Evolutionary conservation across 495 filamentous ascomycete species (phyloP).

Genomic region (Penicillium subrubescens): DNA sequence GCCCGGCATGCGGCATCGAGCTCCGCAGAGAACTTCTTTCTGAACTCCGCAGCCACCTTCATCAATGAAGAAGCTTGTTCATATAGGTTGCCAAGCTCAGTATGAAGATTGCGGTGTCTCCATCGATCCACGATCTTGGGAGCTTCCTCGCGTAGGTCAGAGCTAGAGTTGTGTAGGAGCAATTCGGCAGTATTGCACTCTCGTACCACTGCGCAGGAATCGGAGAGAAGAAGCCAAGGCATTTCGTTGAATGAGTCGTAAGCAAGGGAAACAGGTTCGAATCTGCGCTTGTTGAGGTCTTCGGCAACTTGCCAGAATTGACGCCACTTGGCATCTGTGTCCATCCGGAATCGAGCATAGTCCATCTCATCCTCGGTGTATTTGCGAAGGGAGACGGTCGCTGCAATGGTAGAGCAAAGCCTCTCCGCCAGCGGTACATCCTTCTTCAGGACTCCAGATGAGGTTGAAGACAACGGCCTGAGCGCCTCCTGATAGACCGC

Average conservation of each 20-base stretch:
- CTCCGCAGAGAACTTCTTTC: slow-evolving; percentile 58
- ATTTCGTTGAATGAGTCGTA: slow-evolving; percentile 70
- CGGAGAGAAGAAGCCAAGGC: slow-evolving; percentile 81
- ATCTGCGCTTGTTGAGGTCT: slow-evolving; percentile 83
- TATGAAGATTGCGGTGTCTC: slow-evolving; percentile 43
- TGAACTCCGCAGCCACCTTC: slow-evolving; percentile 61
- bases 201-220: slow-evolving; percentile 74
- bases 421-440: slow-evolving; percentile 62
- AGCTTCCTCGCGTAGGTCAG: slow-evolving; percentile 35
- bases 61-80: slow-evolving; percentile 53
- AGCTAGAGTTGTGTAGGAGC: slow-evolving; percentile 50
- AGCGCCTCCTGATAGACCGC: slow-evolving; percentile 68
- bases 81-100: slow-evolving; percentile 41
- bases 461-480: slow-evolving; percentile 39
- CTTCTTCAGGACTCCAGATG: slow-evolving; percentile 37
- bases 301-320: slow-evolving; percentile 81
- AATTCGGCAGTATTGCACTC: slow-evolving; percentile 77
- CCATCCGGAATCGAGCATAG: slow-evolving; percentile 66
- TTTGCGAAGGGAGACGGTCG: slow-evolving; percentile 61
- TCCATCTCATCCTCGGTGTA: slow-evolving; percentile 66
- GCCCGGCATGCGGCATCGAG: slow-evolving; percentile 61
- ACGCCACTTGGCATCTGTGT: slow-evolving; percentile 83
- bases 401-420: slow-evolving; percentile 69
- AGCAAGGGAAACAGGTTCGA: slow-evolving; percentile 73
- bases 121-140: slow-evolving; percentile 46